These are phyloP conservation scores for Citrullus colocynthis DNA, from an alignment of 306 rosid genomes.

Conservation along the genomic window DNA sequence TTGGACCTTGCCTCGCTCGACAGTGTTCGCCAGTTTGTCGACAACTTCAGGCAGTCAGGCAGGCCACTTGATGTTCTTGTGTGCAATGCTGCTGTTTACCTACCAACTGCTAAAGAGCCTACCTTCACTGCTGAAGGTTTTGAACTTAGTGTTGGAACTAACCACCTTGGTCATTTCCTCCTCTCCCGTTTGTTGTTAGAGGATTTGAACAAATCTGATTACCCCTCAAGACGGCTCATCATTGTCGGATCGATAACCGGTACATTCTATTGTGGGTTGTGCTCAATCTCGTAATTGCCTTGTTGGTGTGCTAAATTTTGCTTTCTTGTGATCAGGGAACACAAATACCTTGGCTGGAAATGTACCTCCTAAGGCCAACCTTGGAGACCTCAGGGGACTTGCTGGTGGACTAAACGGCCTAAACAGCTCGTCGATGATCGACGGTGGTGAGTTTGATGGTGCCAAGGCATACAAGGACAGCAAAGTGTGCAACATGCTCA, in stretches of 20 bases:
- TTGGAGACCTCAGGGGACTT: slow-evolving; percentile 94
- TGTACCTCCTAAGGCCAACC: slow-evolving; percentile 99
- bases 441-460: slow-evolving; percentile 89
- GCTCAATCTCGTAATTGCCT: not conserved
- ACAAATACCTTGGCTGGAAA: slow-evolving; percentile 98
- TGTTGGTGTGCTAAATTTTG: not conserved
- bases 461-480: slow-evolving; percentile 99
- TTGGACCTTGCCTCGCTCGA: slow-evolving; percentile 89
- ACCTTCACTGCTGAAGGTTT: slow-evolving; percentile 87
- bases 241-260: slow-evolving; percentile 98
- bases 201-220: slow-evolving; percentile 71
- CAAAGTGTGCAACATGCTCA: slow-evolving; percentile 97
- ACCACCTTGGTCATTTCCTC: slow-evolving; percentile 94
- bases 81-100: slow-evolving; percentile 91
- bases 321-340: slow-evolving; percentile 46
- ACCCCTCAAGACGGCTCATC: slow-evolving; percentile 76
- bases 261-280: slow-evolving; percentile 5
- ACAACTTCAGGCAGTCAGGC: slow-evolving; percentile 48
- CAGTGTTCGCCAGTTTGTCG: slow-evolving; percentile 85
- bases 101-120: slow-evolving; percentile 92
- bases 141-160: slow-evolving; percentile 91
- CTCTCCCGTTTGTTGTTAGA: slow-evolving; percentile 70
- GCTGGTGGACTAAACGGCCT: slow-evolving; percentile 73
- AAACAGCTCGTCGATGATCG: slow-evolving; percentile 83
- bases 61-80: slow-evolving; percentile 76